Evolutionary conservation across 495 filamentous ascomycete species (phyloP).

Genomic region (Cercophora sp.): DNA sequence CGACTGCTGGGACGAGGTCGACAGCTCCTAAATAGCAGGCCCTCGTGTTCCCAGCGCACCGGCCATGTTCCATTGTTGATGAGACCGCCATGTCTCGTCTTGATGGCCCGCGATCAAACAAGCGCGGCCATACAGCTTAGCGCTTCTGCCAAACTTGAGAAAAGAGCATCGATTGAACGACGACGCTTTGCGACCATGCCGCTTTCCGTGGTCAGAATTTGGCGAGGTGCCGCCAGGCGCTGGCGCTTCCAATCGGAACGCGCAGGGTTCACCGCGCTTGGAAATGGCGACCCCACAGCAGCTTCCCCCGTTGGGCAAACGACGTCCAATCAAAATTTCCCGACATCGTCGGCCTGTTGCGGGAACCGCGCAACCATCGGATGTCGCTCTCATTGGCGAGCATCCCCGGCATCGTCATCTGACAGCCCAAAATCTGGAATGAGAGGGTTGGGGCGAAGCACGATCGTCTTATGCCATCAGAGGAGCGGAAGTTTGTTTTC

Average conservation of each 20-base stretch:
- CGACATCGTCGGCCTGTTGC: conserved; percentile 27
- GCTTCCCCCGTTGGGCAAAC: not conserved
- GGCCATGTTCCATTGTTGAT: not conserved
- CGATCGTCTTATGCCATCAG: no score
- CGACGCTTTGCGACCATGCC: not conserved
- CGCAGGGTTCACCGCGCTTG: not conserved
- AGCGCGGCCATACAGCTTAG: conserved; percentile 7
- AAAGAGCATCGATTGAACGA: conserved; percentile 9
- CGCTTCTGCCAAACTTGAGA: not conserved
- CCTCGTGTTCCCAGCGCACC: not conserved
- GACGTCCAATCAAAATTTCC: conserved; percentile 11
- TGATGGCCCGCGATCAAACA: not conserved
- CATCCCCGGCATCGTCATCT: not conserved
- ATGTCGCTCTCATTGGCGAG: not conserved
- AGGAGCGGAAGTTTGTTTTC: no score
- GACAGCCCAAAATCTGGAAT: conserved; percentile 2
- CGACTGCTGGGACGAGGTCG: not conserved
- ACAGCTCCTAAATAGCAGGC: not conserved
- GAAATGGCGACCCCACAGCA: conserved; percentile 6
- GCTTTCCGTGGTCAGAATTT: conserved; percentile 10
- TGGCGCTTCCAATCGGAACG: conserved; percentile 15
- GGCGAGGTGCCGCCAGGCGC: conserved; percentile 17
- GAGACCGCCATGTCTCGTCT: conserved; percentile 5
- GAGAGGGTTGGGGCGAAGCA: no score
- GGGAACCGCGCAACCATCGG: not conserved